Evolutionary conservation across 176 grass and related monocot genomes (phyloP), one percentile per base, ranked within the genome.

Genomic region (Poa annua): DNA sequence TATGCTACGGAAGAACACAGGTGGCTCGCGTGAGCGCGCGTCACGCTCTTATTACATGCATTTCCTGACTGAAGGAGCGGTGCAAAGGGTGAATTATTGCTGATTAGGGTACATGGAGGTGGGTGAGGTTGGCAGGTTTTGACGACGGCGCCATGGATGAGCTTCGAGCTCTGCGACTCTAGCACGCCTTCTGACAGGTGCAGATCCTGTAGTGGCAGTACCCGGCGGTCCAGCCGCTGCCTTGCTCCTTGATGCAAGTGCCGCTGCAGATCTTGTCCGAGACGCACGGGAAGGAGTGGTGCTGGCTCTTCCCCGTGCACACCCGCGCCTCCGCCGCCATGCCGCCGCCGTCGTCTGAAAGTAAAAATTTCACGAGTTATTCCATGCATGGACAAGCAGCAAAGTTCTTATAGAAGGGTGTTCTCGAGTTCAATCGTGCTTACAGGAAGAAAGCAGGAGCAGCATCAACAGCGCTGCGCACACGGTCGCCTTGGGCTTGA

Each of bases 251-350:
- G n/a, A 8, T 3, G 77, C 88, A 90, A 2, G 47, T 4, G 12
- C 1, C 0, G 42, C 20, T 11, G 86, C 81, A 88, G 44, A 34
- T 0, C 55, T 39, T 76, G 75, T 84, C 86, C 2, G 86, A 88
- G 3, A 88, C 0, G 80, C 86, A 88, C 8, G 86, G 81, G 55
- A 72, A 83, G 0, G 80, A 83, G 44, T 55, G 74, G 66, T 65
- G 65, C 80, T 73, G 75, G 80, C 80, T 83, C 86, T 83, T 88
- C 66, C 80, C 86, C 34, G 66, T 83, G 74, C 80, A 88, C 22
- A 88, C 66, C 44, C 74, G 73, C 54, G 86, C 86, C 80, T 88
- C 70, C 45, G 22, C 70, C 45, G 21, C 22, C 44, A 17, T 29
- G 25, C 77, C 34, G 68, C 45, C 24, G 24, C 22, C 24, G 14